Conservation (phyloP, 129 eudicot genomes). For the Artemisia annua region DNA sequence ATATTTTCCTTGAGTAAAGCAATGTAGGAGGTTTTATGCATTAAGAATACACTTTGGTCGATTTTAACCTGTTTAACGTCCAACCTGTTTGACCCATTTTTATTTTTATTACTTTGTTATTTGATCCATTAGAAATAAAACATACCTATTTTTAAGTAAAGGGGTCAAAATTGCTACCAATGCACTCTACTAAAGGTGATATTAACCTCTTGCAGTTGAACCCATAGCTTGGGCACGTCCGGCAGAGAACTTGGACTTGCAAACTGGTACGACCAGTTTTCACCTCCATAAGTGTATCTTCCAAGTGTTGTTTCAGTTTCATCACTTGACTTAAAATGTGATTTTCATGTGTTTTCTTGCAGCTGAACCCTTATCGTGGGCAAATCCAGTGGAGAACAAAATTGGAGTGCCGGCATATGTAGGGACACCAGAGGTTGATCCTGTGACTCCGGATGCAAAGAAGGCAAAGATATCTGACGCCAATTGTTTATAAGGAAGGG, state of each 20-base stretch:
- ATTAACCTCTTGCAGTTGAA: slow-evolving; percentile 33
- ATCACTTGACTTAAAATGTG: neutral
- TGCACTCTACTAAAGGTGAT: neutral
- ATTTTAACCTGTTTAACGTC: too few relatives aligned
- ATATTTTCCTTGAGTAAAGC: neutral
- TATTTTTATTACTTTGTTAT: too few relatives aligned
- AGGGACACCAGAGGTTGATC: slow-evolving; percentile 17
- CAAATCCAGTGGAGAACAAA: slow-evolving; percentile 14
- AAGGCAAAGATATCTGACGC: slow-evolving; percentile 18
- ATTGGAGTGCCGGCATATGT: slow-evolving; percentile 14
- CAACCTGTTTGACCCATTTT: too few relatives aligned
- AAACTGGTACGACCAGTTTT: slow-evolving; percentile 36
- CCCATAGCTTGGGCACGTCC: slow-evolving; percentile 62
- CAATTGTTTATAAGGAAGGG: slow-evolving; percentile 22
- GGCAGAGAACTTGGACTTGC: slow-evolving; percentile 38
- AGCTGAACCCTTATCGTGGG: slow-evolving; percentile 39
- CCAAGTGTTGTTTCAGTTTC: neutral
- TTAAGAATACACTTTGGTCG: neutral
- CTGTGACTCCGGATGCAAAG: slow-evolving; percentile 16
- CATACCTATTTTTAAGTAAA: too few relatives aligned
- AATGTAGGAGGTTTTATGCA: neutral
- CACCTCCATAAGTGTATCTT: slow-evolving; percentile 6
- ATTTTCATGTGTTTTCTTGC: slow-evolving; percentile 13
- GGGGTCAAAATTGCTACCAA: neutral
- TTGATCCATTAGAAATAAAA: too few relatives aligned